Conservation (phyloP, 306 rosid genomes). For the Dryas drummondii region DNA sequence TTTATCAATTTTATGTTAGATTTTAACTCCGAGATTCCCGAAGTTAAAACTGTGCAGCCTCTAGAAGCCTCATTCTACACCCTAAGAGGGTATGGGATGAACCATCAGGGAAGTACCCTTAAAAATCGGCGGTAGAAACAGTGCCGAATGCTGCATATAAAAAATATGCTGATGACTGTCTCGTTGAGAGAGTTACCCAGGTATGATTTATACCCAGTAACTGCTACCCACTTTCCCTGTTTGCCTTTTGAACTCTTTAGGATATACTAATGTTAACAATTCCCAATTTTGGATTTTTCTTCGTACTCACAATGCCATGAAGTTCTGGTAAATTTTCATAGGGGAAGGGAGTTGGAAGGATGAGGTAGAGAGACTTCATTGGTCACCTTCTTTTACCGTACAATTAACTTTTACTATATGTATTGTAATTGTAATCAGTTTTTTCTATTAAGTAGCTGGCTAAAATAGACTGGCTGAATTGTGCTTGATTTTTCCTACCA, state of each 20-base stretch:
- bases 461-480: too few species aligned
- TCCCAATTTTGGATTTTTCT: too few species aligned
- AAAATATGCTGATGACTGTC: conserved; percentile 70
- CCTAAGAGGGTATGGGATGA: too few species aligned
- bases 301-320: too few species aligned
- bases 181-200: conserved; percentile 83
- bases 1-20: too few species aligned
- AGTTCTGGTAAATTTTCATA: background rate
- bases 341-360: background rate
- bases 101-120: too few species aligned
- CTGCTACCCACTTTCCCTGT: background rate
- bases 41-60: too few species aligned
- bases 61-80: too few species aligned
- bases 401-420: background rate
- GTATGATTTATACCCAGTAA: conserved; percentile 29
- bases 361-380: background rate
- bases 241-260: conserved; percentile 1
- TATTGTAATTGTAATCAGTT: background rate
- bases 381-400: background rate
- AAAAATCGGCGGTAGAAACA: too few species aligned
- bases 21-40: too few species aligned
- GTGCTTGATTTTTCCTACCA: background rate
- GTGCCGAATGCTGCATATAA: too few species aligned
- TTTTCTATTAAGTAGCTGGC: background rate
- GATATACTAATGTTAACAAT: too few species aligned